Evolutionary conservation across 2,329 filamentous ascomycete species (phyloP).

Genomic region (Colletotrichum sp.): DNA sequence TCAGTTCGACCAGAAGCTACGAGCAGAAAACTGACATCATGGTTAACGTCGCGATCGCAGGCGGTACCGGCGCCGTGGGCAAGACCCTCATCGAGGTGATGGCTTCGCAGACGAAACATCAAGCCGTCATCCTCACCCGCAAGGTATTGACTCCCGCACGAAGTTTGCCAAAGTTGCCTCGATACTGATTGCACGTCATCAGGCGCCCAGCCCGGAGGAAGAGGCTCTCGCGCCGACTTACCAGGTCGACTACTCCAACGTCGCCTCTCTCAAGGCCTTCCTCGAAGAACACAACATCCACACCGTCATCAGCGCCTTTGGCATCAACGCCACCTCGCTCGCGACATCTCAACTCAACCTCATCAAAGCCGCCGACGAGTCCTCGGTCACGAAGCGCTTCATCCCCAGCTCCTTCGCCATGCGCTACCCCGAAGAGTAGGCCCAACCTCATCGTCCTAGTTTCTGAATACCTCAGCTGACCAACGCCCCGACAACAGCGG

Average conservation of each 20-base stretch:
- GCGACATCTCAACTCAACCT: constrained; percentile 42
- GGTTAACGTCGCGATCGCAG: constrained; percentile 44
- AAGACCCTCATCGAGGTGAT: constrained; percentile 51
- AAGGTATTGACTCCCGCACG: constrained; percentile 27
- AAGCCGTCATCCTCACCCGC: constrained; percentile 45
- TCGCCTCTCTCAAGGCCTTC: neutral
- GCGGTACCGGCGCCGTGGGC: constrained; percentile 50
- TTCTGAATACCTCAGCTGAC: too few relatives aligned
- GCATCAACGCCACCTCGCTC: constrained; percentile 31
- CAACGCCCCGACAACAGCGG: neutral
- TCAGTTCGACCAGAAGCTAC: neutral
- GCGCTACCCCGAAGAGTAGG: constrained; percentile 34
- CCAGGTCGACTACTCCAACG: neutral
- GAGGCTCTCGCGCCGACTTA: neutral
- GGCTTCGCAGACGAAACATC: constrained; percentile 32
- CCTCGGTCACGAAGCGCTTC: constrained; percentile 40
- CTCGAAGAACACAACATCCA: constrained; percentile 34
- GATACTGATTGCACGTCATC: neutral
- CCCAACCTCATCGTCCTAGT: neutral
- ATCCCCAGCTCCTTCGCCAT: constrained; percentile 47
- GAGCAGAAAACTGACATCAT: neutral
- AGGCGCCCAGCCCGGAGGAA: neutral
- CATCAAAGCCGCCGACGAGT: constrained; percentile 46
- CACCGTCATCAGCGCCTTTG: constrained; percentile 48
- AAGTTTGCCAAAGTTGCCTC: neutral